Evolutionary conservation across 805 yeast genomes (phyloP).

Genomic region (Wickerhamomyces queroliae): DNA sequence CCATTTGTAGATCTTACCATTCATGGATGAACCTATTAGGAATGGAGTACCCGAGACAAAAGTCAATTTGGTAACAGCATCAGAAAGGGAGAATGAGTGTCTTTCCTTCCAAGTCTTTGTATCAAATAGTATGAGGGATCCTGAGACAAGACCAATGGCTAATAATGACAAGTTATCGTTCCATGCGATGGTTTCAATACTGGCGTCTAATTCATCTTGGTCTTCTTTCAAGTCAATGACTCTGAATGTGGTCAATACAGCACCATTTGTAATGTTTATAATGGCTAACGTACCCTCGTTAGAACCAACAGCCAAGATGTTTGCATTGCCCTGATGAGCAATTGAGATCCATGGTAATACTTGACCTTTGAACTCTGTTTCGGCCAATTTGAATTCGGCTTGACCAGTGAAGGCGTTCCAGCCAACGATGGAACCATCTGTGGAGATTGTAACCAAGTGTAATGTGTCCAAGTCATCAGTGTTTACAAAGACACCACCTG

Average conservation of each 20-base stretch:
- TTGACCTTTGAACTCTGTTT: conserved; percentile 63
- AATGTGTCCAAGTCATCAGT: conserved; percentile 50
- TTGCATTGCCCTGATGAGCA: conserved; percentile 39
- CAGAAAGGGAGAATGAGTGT: conserved; percentile 61
- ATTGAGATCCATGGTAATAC: conserved; percentile 88
- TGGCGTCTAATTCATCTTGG: conserved; percentile 56
- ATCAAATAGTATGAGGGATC: conserved; percentile 79
- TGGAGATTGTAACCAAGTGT: conserved; percentile 68
- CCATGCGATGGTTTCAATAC: conserved; percentile 83
- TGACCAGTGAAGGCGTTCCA: conserved; percentile 87
- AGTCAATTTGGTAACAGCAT: conserved; percentile 75
- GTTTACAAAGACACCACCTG: conserved; percentile 71
- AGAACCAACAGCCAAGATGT: conserved; percentile 72
- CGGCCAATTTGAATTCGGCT: conserved; percentile 59
- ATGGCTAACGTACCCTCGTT: conserved; percentile 83
- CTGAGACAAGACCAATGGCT: conserved; percentile 88
- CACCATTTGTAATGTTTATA: conserved; percentile 71
- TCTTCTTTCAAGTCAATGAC: conserved; percentile 53
- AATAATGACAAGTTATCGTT: conserved; percentile 55
- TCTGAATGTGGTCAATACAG: conserved; percentile 57
- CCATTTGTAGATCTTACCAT: conserved; percentile 82
- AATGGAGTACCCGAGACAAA: conserved; percentile 54
- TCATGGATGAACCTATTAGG: conserved; percentile 71
- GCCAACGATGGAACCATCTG: conserved; percentile 79
- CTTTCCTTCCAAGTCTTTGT: conserved; percentile 84